Base-by-base conservation (phyloP, 768 basidiomycete species). In the Termitomyces sp. region DNA sequence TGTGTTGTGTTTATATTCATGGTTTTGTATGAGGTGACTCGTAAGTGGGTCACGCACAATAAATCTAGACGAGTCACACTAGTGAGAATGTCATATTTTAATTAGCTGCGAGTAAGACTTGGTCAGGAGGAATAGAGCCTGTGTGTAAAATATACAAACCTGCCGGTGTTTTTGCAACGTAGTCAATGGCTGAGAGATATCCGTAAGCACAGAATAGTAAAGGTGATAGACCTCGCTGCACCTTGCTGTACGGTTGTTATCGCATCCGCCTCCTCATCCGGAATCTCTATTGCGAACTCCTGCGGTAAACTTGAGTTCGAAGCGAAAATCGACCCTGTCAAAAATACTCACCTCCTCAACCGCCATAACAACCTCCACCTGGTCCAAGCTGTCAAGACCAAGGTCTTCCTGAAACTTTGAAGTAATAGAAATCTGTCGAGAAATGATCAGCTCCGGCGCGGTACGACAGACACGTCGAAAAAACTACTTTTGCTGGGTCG, bases 331-430 rank as follows among this genome's bases (percentile, higher is more conserved):
- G 50, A 32, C 56, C 35, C 30, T 43, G 56, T 52, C 30, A 20
- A 38, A 61, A 22, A 54, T 30, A 45, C 68, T 24, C 64, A 85
- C 88, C 84, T 94, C 97, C 76, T 99, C 97, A 64, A 99, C 88
- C 41, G 96, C 94, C 94, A 99, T 97, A 66, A 98, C 92, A 28
- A 98, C 94, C 72, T 99, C 97, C 20, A 99, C 95, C 20, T 94
- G 84, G 71, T 99, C 97, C 70, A 99, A 77, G 66, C 94, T 98
- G 74, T 99, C 97, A 33, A 97, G 81, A 32, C 92, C 93, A 52
- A 97, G 81, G 78, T 97, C 92, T 47, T 84, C 79, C 52, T 84
- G 74, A 72, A 97, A 94, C 11, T 83, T 79, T 63, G 49, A 71
- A 65, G 56, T 65, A 58, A 28, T 54, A 5, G 59, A 67, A 59